Conservation (phyloP, 2,329 filamentous ascomycete genomes). For the Paramyrothecium roridum region DNA sequence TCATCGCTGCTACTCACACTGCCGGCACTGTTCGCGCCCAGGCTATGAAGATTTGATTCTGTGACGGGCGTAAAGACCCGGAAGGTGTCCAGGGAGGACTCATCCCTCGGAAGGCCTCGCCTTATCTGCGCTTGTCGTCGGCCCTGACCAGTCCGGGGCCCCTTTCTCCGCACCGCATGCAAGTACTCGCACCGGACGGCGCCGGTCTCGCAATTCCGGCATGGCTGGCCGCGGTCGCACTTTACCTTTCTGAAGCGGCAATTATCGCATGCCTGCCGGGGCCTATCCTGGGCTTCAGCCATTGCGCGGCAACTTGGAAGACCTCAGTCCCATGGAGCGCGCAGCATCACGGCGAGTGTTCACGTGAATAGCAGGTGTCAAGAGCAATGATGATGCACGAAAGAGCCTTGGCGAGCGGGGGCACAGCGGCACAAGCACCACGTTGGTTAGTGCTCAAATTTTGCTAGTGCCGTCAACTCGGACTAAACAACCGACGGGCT, state of each 20-base stretch:
- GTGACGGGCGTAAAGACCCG: slow-evolving; percentile 14
- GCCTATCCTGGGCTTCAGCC: slow-evolving; percentile 1
- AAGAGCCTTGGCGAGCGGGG: background rate
- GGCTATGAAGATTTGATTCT: background rate
- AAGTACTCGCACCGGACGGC: slow-evolving; percentile 24
- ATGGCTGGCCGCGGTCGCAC: slow-evolving; percentile 26
- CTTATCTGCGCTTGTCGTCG: slow-evolving; percentile 22
- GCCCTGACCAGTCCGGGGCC: slow-evolving; percentile 22
- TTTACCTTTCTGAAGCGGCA: slow-evolving; percentile 29
- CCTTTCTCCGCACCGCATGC: slow-evolving; percentile 24
- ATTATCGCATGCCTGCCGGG: slow-evolving; percentile 23
- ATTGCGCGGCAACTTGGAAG: background rate
- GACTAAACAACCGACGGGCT: background rate
- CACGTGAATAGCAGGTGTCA: too few relatives aligned
- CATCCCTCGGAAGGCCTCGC: slow-evolving; percentile 13
- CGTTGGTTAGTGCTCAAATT: background rate
- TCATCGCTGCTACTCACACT: background rate
- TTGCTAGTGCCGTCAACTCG: background rate
- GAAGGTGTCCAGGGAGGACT: slow-evolving; percentile 11
- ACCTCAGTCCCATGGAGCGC: background rate
- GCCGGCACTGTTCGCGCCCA: background rate
- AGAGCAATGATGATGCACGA: background rate
- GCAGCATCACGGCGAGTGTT: too few relatives aligned
- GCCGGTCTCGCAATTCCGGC: slow-evolving; percentile 20
- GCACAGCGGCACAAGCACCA: background rate